Conservation (phyloP, 2,329 filamentous ascomycete species). For the Microascus cirrosus region DNA sequence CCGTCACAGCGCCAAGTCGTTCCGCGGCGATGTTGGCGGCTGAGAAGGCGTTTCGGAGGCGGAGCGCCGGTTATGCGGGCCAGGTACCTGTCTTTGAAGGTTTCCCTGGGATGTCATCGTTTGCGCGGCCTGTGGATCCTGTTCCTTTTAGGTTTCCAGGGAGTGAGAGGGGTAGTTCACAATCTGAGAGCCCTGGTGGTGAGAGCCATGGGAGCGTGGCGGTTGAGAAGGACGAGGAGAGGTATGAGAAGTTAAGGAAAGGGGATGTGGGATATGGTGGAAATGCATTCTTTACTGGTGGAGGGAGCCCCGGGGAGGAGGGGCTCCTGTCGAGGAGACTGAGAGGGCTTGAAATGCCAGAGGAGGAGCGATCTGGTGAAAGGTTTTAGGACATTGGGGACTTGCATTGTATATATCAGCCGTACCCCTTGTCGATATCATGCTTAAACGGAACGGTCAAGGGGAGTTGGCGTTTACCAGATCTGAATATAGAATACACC, state of each 20-base stretch:
- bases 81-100: neutral
- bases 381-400: neutral
- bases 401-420: neutral
- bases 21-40: conserved; percentile 38
- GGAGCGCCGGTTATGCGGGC: conserved; percentile 40
- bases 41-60: conserved; percentile 48
- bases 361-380: neutral
- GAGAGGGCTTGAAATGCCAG: conserved; percentile 43
- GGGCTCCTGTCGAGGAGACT: conserved; percentile 61
- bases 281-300: conserved; percentile 31
- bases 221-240: neutral
- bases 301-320: conserved; percentile 38
- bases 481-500: neutral
- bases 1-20: conserved; percentile 22
- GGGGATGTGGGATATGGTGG: conserved; percentile 54
- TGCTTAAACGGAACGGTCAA: neutral
- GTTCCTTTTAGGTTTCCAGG: neutral
- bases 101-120: neutral
- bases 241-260: conserved; percentile 58
- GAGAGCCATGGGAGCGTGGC: neutral
- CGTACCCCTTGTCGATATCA: neutral
- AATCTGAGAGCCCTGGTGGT: neutral
- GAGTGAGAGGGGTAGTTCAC: neutral
- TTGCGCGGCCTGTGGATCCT: conserved; percentile 2
- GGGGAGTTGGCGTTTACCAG: neutral